These are phyloP conservation scores for Xerocomellus amylosporus DNA, from an alignment of 768 basidiomycete species.

Conservation along the genomic window DNA sequence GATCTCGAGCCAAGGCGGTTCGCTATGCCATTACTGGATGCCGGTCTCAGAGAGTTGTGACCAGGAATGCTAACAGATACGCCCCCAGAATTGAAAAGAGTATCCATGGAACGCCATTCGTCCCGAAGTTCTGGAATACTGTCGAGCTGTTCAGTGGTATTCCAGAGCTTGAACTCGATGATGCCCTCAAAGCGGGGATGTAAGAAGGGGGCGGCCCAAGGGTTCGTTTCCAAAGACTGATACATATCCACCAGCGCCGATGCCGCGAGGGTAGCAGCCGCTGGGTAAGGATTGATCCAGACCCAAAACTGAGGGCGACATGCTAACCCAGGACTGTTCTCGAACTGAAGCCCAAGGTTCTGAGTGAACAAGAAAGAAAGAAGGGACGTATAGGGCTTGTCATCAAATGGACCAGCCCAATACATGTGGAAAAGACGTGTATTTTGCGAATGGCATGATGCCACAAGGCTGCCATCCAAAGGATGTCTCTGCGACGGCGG, in stretches of 20 bases:
- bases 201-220: slow-evolving; percentile 91
- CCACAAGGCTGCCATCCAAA: slow-evolving; percentile 37
- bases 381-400: slow-evolving; percentile 92
- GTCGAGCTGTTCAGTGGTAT: slow-evolving; percentile 94
- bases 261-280: slow-evolving; percentile 78
- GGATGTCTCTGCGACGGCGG: slow-evolving; percentile 45
- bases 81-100: slow-evolving; percentile 86
- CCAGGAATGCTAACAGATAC: slow-evolving; percentile 61
- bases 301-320: slow-evolving; percentile 93
- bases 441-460: slow-evolving; percentile 69
- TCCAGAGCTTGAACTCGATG: slow-evolving; percentile 93
- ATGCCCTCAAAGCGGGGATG: slow-evolving; percentile 86
- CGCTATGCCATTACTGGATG: slow-evolving; percentile 3
- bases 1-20: slow-evolving; percentile 59
- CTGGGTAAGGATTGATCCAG: slow-evolving; percentile 95
- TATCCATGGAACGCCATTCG: slow-evolving; percentile 77
- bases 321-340: slow-evolving; percentile 32
- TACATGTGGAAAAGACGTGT: slow-evolving; percentile 93
- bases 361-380: slow-evolving; percentile 93
- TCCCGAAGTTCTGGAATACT: slow-evolving; percentile 81
- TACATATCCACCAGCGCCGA: slow-evolving; percentile 80
- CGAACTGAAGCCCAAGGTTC: slow-evolving; percentile 75
- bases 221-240: slow-evolving; percentile 67
- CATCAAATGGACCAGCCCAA: slow-evolving; percentile 95
- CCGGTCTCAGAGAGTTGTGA: slow-evolving; percentile 18